phyloP scores from a whole-genome alignment of 2,329 filamentous ascomycete genomes.

The Plectosphaerella cucumerina region DNA sequence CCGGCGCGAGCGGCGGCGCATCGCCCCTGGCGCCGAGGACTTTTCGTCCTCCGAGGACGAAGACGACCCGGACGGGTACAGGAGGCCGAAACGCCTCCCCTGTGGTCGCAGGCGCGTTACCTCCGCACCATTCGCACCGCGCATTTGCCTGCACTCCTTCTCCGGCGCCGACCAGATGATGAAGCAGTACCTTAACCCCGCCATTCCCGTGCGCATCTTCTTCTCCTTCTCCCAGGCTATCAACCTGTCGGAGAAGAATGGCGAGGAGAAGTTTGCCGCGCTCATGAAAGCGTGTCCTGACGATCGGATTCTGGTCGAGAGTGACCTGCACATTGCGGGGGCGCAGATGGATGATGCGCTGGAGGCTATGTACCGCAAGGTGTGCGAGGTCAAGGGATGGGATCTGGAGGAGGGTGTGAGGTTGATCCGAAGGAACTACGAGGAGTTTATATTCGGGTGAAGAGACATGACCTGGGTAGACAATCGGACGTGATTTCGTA shows the following conservation, averaged over 20 bases:
- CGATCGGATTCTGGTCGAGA: slow-evolving; percentile 78
- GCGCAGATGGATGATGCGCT: slow-evolving; percentile 73
- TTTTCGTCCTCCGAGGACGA: slow-evolving; percentile 29
- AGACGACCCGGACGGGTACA: slow-evolving; percentile 19
- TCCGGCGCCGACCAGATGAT: slow-evolving; percentile 73
- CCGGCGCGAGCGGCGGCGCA: slow-evolving; percentile 50
- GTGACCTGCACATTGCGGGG: slow-evolving; percentile 82
- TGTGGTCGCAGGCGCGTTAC: slow-evolving; percentile 2
- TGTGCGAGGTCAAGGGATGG: slow-evolving; percentile 81
- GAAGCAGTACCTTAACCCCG: slow-evolving; percentile 70
- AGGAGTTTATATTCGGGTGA: slow-evolving; percentile 66
- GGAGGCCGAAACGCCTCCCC: not conserved
- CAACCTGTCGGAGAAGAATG: slow-evolving; percentile 60
- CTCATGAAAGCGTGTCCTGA: slow-evolving; percentile 73
- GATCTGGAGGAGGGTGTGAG: slow-evolving; percentile 64
- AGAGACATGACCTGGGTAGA: not conserved
- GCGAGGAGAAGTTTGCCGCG: slow-evolving; percentile 48
- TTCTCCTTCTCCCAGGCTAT: slow-evolving; percentile 86
- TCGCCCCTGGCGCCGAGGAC: slow-evolving; percentile 44
- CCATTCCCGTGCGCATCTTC: slow-evolving; percentile 72
- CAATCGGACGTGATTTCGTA: too few species aligned
- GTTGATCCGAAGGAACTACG: slow-evolving; percentile 70
- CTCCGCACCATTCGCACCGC: slow-evolving; percentile 66
- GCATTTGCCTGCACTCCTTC: slow-evolving; percentile 92
- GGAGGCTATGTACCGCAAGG: slow-evolving; percentile 68